These are phyloP conservation scores for Sphaerostilbella broomeana DNA, from an alignment of 2,329 filamentous ascomycete genomes.

Conservation along the genomic window DNA sequence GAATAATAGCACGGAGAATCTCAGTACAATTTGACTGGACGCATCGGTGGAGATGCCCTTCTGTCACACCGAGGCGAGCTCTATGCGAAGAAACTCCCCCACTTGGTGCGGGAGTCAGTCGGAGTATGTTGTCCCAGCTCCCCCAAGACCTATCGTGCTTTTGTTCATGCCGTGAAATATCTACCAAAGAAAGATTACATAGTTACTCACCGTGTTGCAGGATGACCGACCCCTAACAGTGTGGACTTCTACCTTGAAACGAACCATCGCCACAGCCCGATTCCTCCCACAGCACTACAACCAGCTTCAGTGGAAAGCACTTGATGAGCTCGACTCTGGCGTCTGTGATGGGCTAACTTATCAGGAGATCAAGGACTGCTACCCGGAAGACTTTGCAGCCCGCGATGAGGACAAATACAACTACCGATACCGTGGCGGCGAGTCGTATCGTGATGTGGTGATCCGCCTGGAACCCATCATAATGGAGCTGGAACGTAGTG, in stretches of 20 bases:
- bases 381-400: slow-evolving; percentile 89
- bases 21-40: slow-evolving; percentile 79
- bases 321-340: slow-evolving; percentile 93
- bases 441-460: slow-evolving; percentile 93
- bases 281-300: slow-evolving; percentile 78
- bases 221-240: slow-evolving; percentile 55
- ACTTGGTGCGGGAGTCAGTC: slow-evolving; percentile 77
- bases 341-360: slow-evolving; percentile 97
- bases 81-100: slow-evolving; percentile 79
- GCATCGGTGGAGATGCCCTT: slow-evolving; percentile 87
- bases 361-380: slow-evolving; percentile 83
- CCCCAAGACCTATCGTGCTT: background rate
- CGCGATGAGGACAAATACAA: slow-evolving; percentile 99
- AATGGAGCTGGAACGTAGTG: slow-evolving; percentile 94
- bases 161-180: no score
- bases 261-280: slow-evolving; percentile 86
- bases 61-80: slow-evolving; percentile 80
- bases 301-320: slow-evolving; percentile 96
- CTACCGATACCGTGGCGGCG: slow-evolving; percentile 94
- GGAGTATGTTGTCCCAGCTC: slow-evolving; percentile 54
- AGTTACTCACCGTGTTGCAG: no score
- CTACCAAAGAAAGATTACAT: no score
- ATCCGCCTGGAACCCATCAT: slow-evolving; percentile 98
- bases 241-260: slow-evolving; percentile 59
- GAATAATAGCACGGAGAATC: slow-evolving; percentile 78